Conservation (phyloP, 1,284 basidiomycete genomes). For the Ganoderma leucocontextum region DNA sequence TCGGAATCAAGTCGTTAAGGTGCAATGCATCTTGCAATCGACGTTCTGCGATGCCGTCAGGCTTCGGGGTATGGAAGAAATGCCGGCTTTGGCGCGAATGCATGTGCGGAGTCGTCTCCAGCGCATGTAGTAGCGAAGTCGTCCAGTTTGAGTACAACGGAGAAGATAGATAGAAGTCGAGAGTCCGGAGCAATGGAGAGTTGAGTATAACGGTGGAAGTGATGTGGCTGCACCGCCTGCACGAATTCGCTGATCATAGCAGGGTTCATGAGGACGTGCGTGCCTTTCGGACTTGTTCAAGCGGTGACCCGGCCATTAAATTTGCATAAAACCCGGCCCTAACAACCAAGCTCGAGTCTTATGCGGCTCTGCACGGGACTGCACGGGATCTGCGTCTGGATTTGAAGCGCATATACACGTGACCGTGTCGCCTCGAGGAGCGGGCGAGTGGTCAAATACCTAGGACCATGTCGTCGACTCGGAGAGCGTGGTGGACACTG, state of each 20-base stretch:
- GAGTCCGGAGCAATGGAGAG: neutral
- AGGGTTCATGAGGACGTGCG: neutral
- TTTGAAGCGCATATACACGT: neutral
- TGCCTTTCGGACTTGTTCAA: slow-evolving; percentile 3
- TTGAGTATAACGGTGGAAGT: neutral
- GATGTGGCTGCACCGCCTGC: slow-evolving; percentile 1
- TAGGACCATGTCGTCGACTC: neutral
- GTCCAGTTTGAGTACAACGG: neutral
- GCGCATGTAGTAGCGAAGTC: neutral
- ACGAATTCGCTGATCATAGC: neutral
- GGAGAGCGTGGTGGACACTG: neutral
- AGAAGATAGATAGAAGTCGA: neutral
- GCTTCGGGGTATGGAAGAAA: neutral
- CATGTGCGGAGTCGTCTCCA: neutral
- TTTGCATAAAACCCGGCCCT: neutral
- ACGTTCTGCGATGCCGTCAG: neutral
- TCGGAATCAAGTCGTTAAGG: neutral
- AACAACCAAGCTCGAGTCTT: neutral
- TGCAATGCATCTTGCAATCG: slow-evolving; percentile 4
- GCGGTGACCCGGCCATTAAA: neutral
- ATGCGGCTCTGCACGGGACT: neutral
- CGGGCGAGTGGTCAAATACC: neutral
- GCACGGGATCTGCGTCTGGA: neutral
- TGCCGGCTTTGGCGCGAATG: neutral
- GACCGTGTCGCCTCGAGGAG: neutral